Evolutionary conservation across 208 protist species (phyloP).

Genomic region (Porcisia hertigi): DNA sequence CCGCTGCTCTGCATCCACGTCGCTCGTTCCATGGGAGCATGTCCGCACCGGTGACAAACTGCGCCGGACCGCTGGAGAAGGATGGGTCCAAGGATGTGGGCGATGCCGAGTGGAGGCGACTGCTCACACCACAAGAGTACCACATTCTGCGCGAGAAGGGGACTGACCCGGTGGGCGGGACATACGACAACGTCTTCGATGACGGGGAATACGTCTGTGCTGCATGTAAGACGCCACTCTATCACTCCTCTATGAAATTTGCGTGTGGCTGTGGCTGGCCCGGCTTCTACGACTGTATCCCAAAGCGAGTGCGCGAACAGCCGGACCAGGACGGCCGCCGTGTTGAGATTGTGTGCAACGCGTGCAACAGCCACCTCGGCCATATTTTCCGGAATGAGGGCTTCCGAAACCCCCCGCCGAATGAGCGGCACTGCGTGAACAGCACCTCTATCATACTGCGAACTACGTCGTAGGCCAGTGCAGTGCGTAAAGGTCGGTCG

Average conservation of each 20-base stretch:
- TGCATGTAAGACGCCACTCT: slow-evolving; percentile 80
- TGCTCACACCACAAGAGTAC: slow-evolving; percentile 59
- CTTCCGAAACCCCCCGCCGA: slow-evolving; percentile 85
- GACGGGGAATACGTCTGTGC: slow-evolving; percentile 78
- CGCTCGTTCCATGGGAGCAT: slow-evolving; percentile 2
- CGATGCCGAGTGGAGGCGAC: slow-evolving; percentile 59
- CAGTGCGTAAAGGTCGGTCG: no score
- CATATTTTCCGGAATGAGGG: slow-evolving; percentile 92
- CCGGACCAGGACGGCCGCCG: slow-evolving; percentile 75
- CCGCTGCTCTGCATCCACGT: background rate
- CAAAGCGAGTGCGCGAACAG: slow-evolving; percentile 71
- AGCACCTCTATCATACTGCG: slow-evolving; percentile 67
- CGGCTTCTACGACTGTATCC: slow-evolving; percentile 85
- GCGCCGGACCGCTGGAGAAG: slow-evolving; percentile 40
- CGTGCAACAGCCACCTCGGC: slow-evolving; percentile 92
- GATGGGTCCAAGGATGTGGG: slow-evolving; percentile 74
- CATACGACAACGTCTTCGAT: slow-evolving; percentile 67
- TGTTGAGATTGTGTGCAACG: slow-evolving; percentile 91
- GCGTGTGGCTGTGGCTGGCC: slow-evolving; percentile 90
- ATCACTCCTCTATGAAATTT: slow-evolving; percentile 88
- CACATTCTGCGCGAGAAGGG: slow-evolving; percentile 77
- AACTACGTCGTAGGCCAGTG: slow-evolving; percentile 4
- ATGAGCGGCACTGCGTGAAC: slow-evolving; percentile 93
- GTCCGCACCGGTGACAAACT: slow-evolving; percentile 53
- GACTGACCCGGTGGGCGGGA: slow-evolving; percentile 69